phyloP scores from a whole-genome alignment of 768 basidiomycete species.

The Pleurotus eryngii region DNA sequence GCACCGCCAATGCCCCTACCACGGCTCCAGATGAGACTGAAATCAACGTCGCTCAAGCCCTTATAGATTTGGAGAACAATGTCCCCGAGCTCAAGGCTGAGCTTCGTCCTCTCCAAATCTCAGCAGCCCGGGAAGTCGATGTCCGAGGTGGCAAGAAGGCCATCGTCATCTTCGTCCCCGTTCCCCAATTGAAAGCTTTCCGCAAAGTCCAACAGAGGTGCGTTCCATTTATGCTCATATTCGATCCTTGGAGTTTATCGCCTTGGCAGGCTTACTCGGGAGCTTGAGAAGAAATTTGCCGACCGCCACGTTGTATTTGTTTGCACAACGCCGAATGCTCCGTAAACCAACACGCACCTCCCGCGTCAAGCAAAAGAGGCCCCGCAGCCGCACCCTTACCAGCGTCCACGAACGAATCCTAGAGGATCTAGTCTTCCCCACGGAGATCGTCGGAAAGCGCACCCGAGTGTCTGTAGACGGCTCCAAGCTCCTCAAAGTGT shows the following conservation, averaged over 20 bases:
- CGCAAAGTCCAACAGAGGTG: conserved; percentile 97
- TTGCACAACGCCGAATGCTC: conserved; percentile 97
- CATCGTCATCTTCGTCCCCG: conserved; percentile 96
- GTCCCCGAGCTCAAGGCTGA: conserved; percentile 98
- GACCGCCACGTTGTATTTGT: conserved; percentile 99
- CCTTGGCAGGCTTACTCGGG: conserved; percentile 83
- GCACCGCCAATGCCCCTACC: conserved; percentile 93
- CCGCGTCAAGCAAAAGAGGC: conserved; percentile 92
- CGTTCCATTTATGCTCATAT: conserved; percentile 19
- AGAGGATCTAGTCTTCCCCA: conserved; percentile 98
- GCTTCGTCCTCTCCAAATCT: conserved; percentile 94
- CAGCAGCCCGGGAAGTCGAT: conserved; percentile 97
- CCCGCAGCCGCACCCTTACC: conserved; percentile 94
- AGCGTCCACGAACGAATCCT: conserved; percentile 97
- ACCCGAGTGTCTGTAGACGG: conserved; percentile 93
- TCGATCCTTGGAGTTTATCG: conserved; percentile 7
- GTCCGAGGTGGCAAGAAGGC: conserved; percentile 99
- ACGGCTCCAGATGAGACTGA: conserved; percentile 91
- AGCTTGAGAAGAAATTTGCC: conserved; percentile 99
- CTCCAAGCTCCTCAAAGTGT: conserved; percentile 97
- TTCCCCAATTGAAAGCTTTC: conserved; percentile 97
- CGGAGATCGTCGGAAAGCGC: conserved; percentile 98
- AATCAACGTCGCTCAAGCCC: conserved; percentile 87
- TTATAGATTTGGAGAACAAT: conserved; percentile 96
- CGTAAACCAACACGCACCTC: conserved; percentile 95